Base-by-base conservation (phyloP, 2,329 filamentous ascomycete genomes). In the Diaporthe sp. region DNA sequence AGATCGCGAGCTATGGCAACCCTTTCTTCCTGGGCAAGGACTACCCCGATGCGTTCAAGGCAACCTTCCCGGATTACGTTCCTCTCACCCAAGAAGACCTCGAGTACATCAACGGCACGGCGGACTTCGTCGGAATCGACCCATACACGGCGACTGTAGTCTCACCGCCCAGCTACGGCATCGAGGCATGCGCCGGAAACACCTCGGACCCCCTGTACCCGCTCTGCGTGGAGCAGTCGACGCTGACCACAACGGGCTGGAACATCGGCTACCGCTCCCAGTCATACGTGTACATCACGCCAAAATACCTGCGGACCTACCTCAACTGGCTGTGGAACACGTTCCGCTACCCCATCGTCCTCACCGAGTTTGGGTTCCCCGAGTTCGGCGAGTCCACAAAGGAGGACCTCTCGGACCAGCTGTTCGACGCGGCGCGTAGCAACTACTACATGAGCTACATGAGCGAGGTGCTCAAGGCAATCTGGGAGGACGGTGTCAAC, bases 291-390 rank as follows among this genome's bases (percentile, higher is more conserved):
- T 91, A 91, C 80, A 87, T 88, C 45, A 88, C 90, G 0, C 90
- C 90, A 0, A 85, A 84, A 2, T 91, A 90, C 77, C 85, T 92
- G n/a, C 85, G 89, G 70, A 85, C 84, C 71, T 88, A 89, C 76
- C 83, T 91, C 6, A 87, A 84, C 77, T 92, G 91, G 78, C 81
- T 92, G 2, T 90, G 87, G 84, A 91, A 91, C 80, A 91, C 88
- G 0, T 92, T 87, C 84, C 85, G 82, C 42, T 79, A 81, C 0
- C 87, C 88, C 0, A 82, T 89, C 10, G 82, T 83, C 30, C 81
- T 91, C 7, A 85, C 86, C 9, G 90, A 92, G 78, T 91, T 91
- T 76, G 90, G 90, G 0, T 91, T 90, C 78, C 87, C 89, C 5
- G 85, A 89, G 0, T 89, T 85, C 66, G 85, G 78, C 12, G 89